Percentiles rank a stretch among this genome's conserved stretches.
phyloP scores from a whole-genome alignment of 495 filamentous ascomycete genomes.

The Evansstolkia leycettana region DNA sequence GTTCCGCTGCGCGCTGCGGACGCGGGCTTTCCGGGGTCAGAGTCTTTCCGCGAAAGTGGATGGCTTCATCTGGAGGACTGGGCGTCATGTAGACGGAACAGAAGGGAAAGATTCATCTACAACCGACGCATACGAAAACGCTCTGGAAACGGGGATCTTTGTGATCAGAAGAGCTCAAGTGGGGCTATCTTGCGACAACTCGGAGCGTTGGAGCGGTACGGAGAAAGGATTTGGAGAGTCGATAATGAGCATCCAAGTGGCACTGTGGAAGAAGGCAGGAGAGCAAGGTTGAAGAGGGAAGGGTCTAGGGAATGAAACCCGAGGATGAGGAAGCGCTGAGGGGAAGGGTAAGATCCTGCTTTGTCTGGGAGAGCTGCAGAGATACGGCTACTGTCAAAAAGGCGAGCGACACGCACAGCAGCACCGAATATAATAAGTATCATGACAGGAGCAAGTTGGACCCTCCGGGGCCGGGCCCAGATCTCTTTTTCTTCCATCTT shows the following conservation, averaged over 20 bases:
- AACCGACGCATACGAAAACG: conserved; percentile 6
- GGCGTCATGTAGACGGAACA: conserved; percentile 49
- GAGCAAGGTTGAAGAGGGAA: conserved; percentile 2
- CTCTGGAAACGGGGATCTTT: conserved; percentile 2
- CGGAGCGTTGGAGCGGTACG: too few relatives aligned
- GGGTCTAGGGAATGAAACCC: conserved; percentile 3
- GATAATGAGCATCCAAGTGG: too few relatives aligned
- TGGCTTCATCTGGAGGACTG: conserved; percentile 48
- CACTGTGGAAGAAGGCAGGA: neutral
- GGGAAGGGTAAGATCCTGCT: conserved; percentile 5
- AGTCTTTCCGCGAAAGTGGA: conserved; percentile 54
- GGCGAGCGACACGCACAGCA: too few relatives aligned
- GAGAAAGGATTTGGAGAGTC: too few relatives aligned
- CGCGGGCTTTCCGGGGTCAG: conserved; percentile 62
- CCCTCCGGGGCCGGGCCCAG: too few relatives aligned
- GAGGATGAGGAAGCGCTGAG: conserved; percentile 1
- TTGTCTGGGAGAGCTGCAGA: too few relatives aligned
- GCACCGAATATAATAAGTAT: too few relatives aligned
- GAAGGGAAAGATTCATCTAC: conserved; percentile 31
- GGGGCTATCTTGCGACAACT: conserved; percentile 10
- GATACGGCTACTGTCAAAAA: too few relatives aligned
- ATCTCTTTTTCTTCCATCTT: too few relatives aligned
- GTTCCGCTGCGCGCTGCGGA: conserved; percentile 56
- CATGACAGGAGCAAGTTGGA: too few relatives aligned
- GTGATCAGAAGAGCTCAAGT: conserved; percentile 15